Conservation (phyloP, 2,329 filamentous ascomycete genomes). For the Fusarium hostae region DNA sequence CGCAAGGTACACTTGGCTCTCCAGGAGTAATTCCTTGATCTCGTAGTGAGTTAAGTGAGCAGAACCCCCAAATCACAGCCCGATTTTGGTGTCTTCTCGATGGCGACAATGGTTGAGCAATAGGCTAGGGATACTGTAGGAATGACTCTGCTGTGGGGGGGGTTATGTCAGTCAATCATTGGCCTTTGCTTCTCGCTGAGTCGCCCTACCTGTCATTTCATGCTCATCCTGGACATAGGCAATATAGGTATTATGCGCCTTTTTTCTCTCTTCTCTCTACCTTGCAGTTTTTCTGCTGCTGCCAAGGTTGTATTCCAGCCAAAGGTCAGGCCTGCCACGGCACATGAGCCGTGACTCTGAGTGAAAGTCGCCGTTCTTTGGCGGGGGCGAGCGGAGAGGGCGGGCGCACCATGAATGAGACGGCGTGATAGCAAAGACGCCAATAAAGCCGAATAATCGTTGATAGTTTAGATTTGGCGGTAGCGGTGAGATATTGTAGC, state of each 20-base stretch:
- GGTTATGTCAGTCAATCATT: constrained; percentile 34
- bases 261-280: constrained; percentile 4
- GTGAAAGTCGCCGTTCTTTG: constrained; percentile 19
- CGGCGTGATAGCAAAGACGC: constrained; percentile 12
- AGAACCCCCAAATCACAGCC: constrained; percentile 6
- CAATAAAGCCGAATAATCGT: constrained; percentile 1
- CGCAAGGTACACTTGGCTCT: neutral
- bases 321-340: constrained; percentile 34
- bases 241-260: constrained; percentile 16
- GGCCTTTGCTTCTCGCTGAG: neutral
- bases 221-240: neutral
- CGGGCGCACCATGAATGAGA: constrained; percentile 36
- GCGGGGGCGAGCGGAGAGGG: constrained; percentile 21
- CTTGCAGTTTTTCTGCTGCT: neutral
- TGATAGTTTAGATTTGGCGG: neutral
- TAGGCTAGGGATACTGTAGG: constrained; percentile 12
- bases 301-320: constrained; percentile 12
- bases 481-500: constrained; percentile 10
- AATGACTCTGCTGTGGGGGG: constrained; percentile 36
- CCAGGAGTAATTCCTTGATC: neutral
- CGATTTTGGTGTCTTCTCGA: constrained; percentile 7
- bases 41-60: constrained; percentile 24
- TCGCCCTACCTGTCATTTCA: constrained; percentile 6
- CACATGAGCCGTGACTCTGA: constrained; percentile 34
- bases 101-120: constrained; percentile 7